phyloP scores from a whole-genome alignment of 768 basidiomycete genomes.

The Peribolospora baueri region DNA sequence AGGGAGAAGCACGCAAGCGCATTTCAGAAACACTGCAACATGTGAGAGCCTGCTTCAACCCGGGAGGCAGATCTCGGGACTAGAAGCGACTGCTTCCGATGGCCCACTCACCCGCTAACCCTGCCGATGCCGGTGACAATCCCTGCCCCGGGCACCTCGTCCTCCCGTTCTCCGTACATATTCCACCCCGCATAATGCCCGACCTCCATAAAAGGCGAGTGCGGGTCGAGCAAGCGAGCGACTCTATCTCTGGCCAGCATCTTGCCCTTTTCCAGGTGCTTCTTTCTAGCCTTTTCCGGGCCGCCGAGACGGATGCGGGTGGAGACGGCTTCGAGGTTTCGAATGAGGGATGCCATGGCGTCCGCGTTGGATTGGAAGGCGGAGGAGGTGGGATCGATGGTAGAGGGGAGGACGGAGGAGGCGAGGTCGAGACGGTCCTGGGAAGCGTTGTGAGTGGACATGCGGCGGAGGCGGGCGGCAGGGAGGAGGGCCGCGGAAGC shows the following conservation, averaged over 20 bases:
- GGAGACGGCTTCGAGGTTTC: constrained; percentile 33
- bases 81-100: not conserved
- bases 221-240: constrained; percentile 49
- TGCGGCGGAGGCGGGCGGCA: too few relatives aligned
- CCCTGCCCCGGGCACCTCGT: constrained; percentile 56
- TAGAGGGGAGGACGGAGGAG: constrained; percentile 42
- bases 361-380: constrained; percentile 44
- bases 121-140: constrained; percentile 48
- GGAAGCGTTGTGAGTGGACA: too few relatives aligned
- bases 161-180: constrained; percentile 42
- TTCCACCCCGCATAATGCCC: constrained; percentile 66
- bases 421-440: not conserved
- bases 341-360: constrained; percentile 37
- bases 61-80: not conserved
- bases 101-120: constrained; percentile 7
- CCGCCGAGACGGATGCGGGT: constrained; percentile 45
- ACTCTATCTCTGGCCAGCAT: constrained; percentile 61
- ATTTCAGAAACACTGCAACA: constrained; percentile 16
- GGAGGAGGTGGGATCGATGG: constrained; percentile 40
- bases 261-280: constrained; percentile 57
- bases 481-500: too few relatives aligned
- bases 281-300: constrained; percentile 43
- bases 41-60: too few relatives aligned
- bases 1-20: constrained; percentile 32
- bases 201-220: constrained; percentile 72